phyloP scores from a whole-genome alignment of 2,329 filamentous ascomycete genomes.

The Exophiala lecanii-corni region DNA sequence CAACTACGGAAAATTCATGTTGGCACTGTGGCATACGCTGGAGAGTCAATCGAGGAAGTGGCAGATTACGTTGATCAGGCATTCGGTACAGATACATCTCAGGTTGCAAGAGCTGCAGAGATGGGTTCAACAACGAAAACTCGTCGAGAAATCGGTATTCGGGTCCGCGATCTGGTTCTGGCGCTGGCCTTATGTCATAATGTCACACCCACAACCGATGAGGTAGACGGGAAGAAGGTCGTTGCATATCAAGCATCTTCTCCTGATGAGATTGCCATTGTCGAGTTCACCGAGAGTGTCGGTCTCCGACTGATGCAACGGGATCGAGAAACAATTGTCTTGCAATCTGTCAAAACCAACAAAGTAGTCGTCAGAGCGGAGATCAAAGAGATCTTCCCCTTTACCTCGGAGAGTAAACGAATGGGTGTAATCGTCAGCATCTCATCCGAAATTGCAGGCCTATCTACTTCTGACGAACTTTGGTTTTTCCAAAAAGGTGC shows the following conservation, averaged over 20 bases:
- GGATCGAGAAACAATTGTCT: conserved; percentile 77
- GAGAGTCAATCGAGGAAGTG: conserved; percentile 98
- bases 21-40: conserved; percentile 95
- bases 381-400: conserved; percentile 92
- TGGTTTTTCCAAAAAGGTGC: conserved; percentile 99
- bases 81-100: conserved; percentile 53
- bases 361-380: conserved; percentile 74
- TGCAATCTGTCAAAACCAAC: conserved; percentile 71
- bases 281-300: conserved; percentile 89
- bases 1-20: conserved; percentile 98
- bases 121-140: conserved; percentile 63
- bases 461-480: conserved; percentile 62
- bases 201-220: conserved; percentile 85
- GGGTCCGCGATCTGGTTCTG: conserved; percentile 87
- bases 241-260: conserved; percentile 95
- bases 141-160: conserved; percentile 84
- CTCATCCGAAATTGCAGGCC: conserved; percentile 48
- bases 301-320: conserved; percentile 79
- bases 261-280: conserved; percentile 96
- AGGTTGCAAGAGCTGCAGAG: conserved; percentile 13
- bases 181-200: conserved; percentile 94
- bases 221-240: conserved; percentile 68
- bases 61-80: conserved; percentile 78
- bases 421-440: conserved; percentile 98
- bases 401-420: conserved; percentile 94